Percentiles rank a stretch among this genome's conserved stretches.
Evolutionary conservation across 2,329 filamentous ascomycete species (phyloP).

Genomic region (Beauveria pseudobassiana): DNA sequence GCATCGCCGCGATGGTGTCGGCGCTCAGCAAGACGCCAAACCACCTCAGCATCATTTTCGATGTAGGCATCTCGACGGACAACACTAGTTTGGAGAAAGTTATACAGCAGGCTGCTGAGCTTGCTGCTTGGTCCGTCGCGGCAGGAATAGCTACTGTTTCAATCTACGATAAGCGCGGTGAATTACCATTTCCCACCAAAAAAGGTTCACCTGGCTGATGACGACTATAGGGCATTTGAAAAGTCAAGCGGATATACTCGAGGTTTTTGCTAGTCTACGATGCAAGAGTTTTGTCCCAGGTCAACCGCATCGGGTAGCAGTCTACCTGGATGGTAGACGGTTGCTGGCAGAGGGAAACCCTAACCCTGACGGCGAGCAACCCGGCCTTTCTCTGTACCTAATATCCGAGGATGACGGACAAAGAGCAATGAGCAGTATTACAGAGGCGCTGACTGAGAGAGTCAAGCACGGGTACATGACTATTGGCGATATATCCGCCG

Average conservation of each 20-base stretch:
- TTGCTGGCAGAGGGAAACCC: background rate
- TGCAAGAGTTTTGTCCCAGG: background rate
- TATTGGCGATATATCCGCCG: background rate
- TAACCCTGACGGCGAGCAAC: background rate
- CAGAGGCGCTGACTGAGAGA: background rate
- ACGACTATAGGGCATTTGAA: background rate
- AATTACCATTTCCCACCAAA: background rate
- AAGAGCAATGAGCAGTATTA: background rate
- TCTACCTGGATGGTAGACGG: background rate
- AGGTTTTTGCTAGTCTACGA: background rate
- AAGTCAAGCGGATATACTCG: background rate
- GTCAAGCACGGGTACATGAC: background rate
- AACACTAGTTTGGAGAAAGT: background rate
- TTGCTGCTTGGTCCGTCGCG: background rate
- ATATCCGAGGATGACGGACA: background rate
- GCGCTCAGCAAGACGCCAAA: background rate
- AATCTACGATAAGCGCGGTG: background rate
- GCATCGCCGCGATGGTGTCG: background rate
- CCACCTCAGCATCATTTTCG: background rate
- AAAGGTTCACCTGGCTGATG: background rate
- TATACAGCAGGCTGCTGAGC: background rate
- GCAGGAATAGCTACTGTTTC: background rate
- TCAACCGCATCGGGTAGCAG: background rate
- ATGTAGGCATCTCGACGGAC: background rate
- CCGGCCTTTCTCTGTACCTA: background rate